A percentile compares a stretch with the other conserved stretches of the same genome.
These are phyloP conservation scores for Neonectria neomacrospora DNA, from an alignment of 2,329 filamentous ascomycete species.

Conservation along the genomic window DNA sequence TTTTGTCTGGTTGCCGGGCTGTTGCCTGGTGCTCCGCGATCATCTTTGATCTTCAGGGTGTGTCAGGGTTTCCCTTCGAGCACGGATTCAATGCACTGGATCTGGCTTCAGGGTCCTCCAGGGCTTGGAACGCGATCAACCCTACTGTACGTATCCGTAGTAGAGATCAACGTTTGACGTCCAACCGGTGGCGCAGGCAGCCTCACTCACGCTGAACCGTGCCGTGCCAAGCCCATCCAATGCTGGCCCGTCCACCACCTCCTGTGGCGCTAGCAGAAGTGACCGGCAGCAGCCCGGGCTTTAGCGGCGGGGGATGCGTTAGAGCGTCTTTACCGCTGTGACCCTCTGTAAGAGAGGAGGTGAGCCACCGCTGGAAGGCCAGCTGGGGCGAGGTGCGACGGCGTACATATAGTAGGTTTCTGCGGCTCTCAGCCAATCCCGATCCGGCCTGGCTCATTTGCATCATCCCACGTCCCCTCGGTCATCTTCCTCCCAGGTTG, in stretches of 20 bases:
- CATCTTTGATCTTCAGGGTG: neutral
- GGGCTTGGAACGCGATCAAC: neutral
- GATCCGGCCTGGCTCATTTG: neutral
- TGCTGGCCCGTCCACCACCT: no score
- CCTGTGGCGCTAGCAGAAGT: neutral
- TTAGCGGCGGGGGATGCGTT: neutral
- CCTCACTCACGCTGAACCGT: neutral
- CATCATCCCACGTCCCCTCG: conserved; percentile 21
- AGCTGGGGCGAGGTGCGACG: no score
- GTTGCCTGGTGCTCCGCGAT: neutral
- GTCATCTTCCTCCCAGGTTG: conserved; percentile 22
- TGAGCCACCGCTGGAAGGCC: no score
- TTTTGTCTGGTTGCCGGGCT: neutral
- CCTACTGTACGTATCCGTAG: no score
- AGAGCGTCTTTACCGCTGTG: neutral
- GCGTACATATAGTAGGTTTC: no score
- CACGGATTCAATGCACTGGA: neutral
- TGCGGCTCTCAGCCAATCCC: neutral
- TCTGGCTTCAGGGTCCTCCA: neutral
- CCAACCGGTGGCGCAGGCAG: neutral
- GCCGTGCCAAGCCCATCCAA: neutral
- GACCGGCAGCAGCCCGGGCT: neutral
- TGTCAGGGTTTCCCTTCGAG: neutral
- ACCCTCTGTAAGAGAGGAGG: neutral
- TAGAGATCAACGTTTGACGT: neutral